phyloP scores from a whole-genome alignment of 352 stramenopile species.

The Pythium grandisporangium region DNA sequence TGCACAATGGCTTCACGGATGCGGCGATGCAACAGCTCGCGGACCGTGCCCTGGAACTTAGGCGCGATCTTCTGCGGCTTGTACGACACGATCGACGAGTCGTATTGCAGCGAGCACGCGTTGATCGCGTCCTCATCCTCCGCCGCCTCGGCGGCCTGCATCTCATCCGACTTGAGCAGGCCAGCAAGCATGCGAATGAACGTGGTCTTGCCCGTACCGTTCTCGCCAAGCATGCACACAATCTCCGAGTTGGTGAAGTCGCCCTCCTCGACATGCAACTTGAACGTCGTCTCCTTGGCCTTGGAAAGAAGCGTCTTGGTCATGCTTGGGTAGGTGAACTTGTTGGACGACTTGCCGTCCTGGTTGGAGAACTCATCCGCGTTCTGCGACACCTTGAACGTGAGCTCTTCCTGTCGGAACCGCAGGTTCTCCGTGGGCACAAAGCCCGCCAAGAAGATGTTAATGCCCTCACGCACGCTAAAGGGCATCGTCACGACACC shows the following conservation, averaged over 20 bases:
- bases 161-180: slow-evolving; percentile 97
- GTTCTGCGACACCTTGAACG: slow-evolving; percentile 97
- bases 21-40: slow-evolving; percentile 96
- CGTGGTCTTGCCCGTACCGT: slow-evolving; percentile 99
- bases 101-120: slow-evolving; percentile 71
- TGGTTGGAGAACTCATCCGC: slow-evolving; percentile 81
- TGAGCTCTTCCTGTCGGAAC: slow-evolving; percentile 97
- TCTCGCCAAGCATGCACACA: slow-evolving; percentile 98
- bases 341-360: slow-evolving; percentile 84
- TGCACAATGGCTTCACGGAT: slow-evolving; percentile 97
- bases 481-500: slow-evolving; percentile 99
- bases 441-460: slow-evolving; percentile 99
- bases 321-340: slow-evolving; percentile 97
- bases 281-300: slow-evolving; percentile 92
- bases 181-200: slow-evolving; percentile 99
- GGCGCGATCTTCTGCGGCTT: slow-evolving; percentile 99
- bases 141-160: slow-evolving; percentile 72
- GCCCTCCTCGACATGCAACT: slow-evolving; percentile 96
- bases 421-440: slow-evolving; percentile 99
- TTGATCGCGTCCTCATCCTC: slow-evolving; percentile 66
- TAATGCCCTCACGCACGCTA: slow-evolving; percentile 98
- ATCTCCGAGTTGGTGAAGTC: slow-evolving; percentile 99
- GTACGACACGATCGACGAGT: slow-evolving; percentile 90
- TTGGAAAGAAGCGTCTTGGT: slow-evolving; percentile 97
- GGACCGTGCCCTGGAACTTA: slow-evolving; percentile 94